A percentile compares a stretch with the other conserved stretches of the same genome.
Conservation (phyloP, 139 green algal genomes). For the Auxenochlorella pyrenoidosa region DNA sequence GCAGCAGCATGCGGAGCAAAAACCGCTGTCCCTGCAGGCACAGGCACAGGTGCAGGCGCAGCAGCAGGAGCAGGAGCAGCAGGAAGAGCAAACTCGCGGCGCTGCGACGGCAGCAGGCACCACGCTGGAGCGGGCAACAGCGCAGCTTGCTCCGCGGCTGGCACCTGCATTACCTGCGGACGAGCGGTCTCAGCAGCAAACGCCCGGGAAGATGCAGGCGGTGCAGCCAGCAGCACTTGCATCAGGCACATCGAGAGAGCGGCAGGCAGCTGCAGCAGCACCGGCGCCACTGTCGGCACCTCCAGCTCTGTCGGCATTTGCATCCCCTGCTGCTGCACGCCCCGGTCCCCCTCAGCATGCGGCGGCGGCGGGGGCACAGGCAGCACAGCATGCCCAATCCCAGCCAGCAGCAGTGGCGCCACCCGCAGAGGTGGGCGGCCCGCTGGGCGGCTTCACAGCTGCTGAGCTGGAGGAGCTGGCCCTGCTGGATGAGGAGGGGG, state of each 20-base stretch:
- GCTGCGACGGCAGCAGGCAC: too few relatives aligned
- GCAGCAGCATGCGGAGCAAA: not conserved
- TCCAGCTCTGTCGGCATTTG: not conserved
- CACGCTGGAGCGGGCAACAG: not conserved
- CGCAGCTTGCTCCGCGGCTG: not conserved
- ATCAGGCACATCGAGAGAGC: not conserved
- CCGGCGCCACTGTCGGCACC: not conserved
- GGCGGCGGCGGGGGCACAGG: too few relatives aligned
- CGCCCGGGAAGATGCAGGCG: too few relatives aligned
- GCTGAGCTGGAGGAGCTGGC: conserved; percentile 30
- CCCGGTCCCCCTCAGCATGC: not conserved
- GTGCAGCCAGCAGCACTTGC: too few relatives aligned
- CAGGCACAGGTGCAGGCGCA: not conserved
- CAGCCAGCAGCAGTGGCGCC: not conserved
- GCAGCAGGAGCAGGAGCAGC: not conserved
- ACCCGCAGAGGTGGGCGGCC: not conserved
- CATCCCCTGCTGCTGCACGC: not conserved
- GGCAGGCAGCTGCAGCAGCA: not conserved
- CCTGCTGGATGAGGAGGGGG: not conserved
- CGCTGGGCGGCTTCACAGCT: conserved; percentile 8
- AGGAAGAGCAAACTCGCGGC: not conserved
- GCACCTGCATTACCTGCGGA: not conserved
- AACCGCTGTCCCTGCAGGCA: not conserved
- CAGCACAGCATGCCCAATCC: not conserved
- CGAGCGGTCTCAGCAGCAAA: not conserved